A percentile compares a stretch with the other conserved stretches of the same genome.
These are phyloP conservation scores for Closterium sp. DNA, from an alignment of 139 green algal genomes.

Conservation along the genomic window DNA sequence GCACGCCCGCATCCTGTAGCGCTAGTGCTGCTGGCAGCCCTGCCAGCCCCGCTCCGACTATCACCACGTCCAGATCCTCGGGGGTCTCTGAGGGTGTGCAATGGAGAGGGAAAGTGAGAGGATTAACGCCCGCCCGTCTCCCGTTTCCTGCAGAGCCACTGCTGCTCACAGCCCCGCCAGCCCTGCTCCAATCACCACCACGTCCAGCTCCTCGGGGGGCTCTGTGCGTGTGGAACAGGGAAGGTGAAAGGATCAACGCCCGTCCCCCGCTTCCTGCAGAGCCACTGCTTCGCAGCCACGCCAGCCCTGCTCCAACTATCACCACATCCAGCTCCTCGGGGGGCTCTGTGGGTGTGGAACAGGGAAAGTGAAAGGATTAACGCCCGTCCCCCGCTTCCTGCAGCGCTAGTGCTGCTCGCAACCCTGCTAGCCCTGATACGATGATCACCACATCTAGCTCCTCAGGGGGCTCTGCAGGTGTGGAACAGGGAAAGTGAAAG, in stretches of 20 bases:
- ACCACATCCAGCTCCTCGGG: constrained; percentile 34
- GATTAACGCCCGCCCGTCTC: no score
- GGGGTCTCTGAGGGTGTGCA: no score
- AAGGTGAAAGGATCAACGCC: no score
- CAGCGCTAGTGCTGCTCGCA: no score
- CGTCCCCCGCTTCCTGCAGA: not conserved
- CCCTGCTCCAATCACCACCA: constrained; percentile 33
- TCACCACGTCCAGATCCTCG: no score
- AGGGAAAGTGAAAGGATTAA: no score
- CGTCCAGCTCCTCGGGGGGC: constrained; percentile 15
- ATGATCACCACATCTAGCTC: no score
- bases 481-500: no score
- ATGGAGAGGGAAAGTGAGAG: not conserved
- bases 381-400: not conserved
- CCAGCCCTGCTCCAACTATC: constrained; percentile 35
- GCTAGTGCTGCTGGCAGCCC: not conserved
- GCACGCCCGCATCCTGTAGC: no score
- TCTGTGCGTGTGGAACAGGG: not conserved
- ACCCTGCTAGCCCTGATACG: no score
- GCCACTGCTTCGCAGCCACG: constrained; percentile 9
- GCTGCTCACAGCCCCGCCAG: constrained; percentile 25
- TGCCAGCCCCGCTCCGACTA: no score
- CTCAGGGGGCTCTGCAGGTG: no score
- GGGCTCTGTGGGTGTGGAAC: not conserved
- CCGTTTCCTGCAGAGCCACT: not conserved